Percentiles rank a stretch among this genome's conserved stretches.
phyloP scores from a whole-genome alignment of 176 grass and related monocot species.

The Neostapfia colusana region DNA sequence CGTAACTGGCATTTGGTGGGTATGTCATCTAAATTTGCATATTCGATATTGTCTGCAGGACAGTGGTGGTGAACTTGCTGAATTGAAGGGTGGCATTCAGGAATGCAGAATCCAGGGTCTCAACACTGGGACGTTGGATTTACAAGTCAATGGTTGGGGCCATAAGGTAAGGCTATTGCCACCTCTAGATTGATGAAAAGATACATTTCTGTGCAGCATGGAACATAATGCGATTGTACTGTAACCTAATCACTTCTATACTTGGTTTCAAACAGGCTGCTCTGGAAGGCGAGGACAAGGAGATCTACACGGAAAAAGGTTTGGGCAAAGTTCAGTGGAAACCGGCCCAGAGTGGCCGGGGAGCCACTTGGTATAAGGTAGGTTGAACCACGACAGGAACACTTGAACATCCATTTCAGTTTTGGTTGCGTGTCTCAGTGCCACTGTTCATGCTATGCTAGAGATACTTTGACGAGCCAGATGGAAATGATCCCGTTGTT shows the following conservation, averaged over 20 bases:
- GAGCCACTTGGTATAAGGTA: conserved; percentile 86
- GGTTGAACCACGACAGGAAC: conserved; percentile 15
- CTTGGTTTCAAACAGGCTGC: conserved; percentile 48
- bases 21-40: neutral
- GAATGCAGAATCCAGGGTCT: conserved; percentile 69
- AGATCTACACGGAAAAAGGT: conserved; percentile 61
- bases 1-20: neutral
- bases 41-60: conserved; percentile 53
- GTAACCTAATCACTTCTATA: conserved; percentile 5
- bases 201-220: neutral
- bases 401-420: conserved; percentile 11
- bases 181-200: neutral
- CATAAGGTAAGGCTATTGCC: conserved; percentile 62
- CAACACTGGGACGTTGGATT: conserved; percentile 87
- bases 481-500: conserved; percentile 62
- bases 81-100: conserved; percentile 50
- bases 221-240: neutral
- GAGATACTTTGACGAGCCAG: conserved; percentile 84
- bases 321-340: conserved; percentile 45
- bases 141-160: conserved; percentile 67
- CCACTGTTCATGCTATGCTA: conserved; percentile 31
- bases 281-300: conserved; percentile 60
- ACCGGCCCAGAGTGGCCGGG: conserved; percentile 27
- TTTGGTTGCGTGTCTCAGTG: conserved; percentile 26
- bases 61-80: conserved; percentile 66